Conservation (phyloP, 129 eudicot species). For the Sambucus nigra region DNA sequence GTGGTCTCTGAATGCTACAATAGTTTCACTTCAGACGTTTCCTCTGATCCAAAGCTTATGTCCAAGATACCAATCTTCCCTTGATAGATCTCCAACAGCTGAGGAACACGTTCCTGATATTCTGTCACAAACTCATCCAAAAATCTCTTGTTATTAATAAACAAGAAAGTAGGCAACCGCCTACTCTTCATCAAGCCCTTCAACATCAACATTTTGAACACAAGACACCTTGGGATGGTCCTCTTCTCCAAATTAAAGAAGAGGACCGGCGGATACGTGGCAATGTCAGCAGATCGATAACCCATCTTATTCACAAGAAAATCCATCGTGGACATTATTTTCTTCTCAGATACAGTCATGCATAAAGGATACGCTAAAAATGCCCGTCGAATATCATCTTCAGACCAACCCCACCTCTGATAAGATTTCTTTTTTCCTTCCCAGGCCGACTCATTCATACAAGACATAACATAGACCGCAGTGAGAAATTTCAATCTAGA, state of each 20-base stretch:
- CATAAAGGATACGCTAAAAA: slow-evolving; percentile 2
- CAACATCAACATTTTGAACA: neutral
- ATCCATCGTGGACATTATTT: neutral
- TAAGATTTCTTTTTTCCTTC: slow-evolving; percentile 1
- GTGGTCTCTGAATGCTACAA: no score
- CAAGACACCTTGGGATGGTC: slow-evolving; percentile 16
- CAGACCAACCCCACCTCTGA: slow-evolving; percentile 19
- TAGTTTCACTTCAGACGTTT: no score
- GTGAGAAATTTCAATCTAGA: neutral
- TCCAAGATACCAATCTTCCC: neutral
- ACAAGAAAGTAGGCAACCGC: neutral
- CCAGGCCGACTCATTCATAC: slow-evolving; percentile 3
- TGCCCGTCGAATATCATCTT: slow-evolving; percentile 5
- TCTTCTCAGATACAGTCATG: slow-evolving; percentile 7
- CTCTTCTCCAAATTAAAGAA: slow-evolving; percentile 17
- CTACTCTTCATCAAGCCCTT: slow-evolving; percentile 5
- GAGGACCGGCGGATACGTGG: neutral
- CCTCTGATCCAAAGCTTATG: no score
- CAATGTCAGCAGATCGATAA: neutral
- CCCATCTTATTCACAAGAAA: slow-evolving; percentile 14
- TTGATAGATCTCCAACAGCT: neutral
- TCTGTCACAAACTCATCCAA: slow-evolving; percentile 6
- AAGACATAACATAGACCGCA: neutral
- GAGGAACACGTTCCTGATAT: slow-evolving; percentile 13
- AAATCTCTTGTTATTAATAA: neutral